These are phyloP conservation scores for Aspergillus transmontanensis DNA, from an alignment of 2,329 filamentous ascomycete genomes.

Conservation along the genomic window DNA sequence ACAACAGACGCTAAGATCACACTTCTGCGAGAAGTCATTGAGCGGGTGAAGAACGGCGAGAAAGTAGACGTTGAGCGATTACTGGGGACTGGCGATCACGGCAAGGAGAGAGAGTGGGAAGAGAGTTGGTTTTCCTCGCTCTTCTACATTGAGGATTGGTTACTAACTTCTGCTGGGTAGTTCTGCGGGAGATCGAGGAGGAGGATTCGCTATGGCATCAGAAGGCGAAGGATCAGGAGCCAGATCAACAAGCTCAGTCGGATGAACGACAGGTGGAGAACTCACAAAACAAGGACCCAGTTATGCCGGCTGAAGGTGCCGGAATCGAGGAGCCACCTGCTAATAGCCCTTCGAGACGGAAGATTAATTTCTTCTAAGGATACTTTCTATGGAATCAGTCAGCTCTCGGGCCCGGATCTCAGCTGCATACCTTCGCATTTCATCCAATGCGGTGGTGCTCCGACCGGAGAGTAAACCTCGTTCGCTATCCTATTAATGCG, in stretches of 20 bases:
- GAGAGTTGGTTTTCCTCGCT: conserved; percentile 60
- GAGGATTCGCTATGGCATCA: conserved; percentile 44
- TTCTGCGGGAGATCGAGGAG: conserved; percentile 42
- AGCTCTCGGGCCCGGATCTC: not conserved
- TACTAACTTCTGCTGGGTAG: conserved; percentile 21
- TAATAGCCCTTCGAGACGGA: conserved; percentile 23
- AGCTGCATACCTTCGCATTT: not conserved
- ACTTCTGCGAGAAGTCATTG: conserved; percentile 67
- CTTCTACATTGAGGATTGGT: not conserved
- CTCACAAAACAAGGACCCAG: conserved; percentile 20
- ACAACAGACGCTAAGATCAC: conserved; percentile 78
- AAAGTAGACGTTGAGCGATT: conserved; percentile 82
- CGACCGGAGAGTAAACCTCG: not conserved
- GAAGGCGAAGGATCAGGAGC: conserved; percentile 21
- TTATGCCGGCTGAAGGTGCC: conserved; percentile 13
- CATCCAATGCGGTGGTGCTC: not conserved
- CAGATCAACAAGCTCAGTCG: conserved; percentile 10
- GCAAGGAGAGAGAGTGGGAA: conserved; percentile 83
- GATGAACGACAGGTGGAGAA: conserved; percentile 14
- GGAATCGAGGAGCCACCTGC: conserved; percentile 17
- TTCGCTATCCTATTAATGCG: not conserved
- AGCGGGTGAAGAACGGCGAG: conserved; percentile 49
- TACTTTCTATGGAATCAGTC: not conserved
- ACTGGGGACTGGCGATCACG: conserved; percentile 75
- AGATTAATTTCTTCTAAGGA: conserved; percentile 34